phyloP scores from a whole-genome alignment of 129 eudicot species.

The Flaveria trinervia region DNA sequence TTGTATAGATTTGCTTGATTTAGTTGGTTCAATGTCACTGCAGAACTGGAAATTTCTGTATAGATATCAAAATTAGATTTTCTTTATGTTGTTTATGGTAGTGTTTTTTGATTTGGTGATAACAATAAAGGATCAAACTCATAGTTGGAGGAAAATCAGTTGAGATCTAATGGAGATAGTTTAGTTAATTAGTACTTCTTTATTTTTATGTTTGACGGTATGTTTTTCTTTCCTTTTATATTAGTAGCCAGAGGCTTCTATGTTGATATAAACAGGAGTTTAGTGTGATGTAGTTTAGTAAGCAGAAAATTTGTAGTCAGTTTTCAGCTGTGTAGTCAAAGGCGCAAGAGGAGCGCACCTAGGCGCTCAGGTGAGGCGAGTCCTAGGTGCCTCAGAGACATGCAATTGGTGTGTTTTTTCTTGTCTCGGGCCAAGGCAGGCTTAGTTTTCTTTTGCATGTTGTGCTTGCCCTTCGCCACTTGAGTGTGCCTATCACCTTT shows the following conservation, averaged over 20 bases:
- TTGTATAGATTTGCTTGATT: constrained; percentile 11
- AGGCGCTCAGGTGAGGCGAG: not conserved
- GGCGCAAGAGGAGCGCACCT: not conserved
- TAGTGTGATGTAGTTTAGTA: not conserved
- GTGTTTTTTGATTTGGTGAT: constrained; percentile 5
- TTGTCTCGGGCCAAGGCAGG: too few relatives aligned
- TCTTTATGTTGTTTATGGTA: not conserved
- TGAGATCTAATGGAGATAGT: not conserved
- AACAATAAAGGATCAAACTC: not conserved
- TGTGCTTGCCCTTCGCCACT: too few relatives aligned
- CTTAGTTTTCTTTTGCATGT: too few relatives aligned
- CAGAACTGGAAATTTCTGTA: not conserved
- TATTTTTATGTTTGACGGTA: not conserved
- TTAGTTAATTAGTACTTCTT: not conserved
- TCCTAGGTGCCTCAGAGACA: not conserved
- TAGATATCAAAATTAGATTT: constrained; percentile 3
- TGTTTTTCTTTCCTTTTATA: not conserved
- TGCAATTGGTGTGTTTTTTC: not conserved
- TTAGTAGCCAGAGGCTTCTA: not conserved
- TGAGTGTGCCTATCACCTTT: not conserved
- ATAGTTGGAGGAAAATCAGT: constrained; percentile 3
- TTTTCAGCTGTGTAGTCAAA: not conserved
- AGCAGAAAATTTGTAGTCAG: not conserved
- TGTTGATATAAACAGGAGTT: not conserved
- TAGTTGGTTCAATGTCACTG: not conserved